phyloP scores from a whole-genome alignment of 257 asterid species.

The Solanum virginianum region DNA sequence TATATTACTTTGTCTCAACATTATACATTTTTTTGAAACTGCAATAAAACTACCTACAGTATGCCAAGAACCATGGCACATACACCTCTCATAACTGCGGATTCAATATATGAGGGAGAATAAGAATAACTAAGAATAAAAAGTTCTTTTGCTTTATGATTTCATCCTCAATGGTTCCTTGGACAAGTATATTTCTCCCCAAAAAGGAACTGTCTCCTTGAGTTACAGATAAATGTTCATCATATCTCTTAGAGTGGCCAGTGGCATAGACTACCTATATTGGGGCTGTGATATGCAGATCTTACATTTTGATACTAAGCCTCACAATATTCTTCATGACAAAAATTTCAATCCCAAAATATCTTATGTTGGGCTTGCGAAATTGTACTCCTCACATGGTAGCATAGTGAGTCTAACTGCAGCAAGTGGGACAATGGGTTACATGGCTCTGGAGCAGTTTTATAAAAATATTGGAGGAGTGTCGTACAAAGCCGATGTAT shows the following conservation, averaged over 20 bases:
- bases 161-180: constrained; percentile 34
- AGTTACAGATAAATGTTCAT: constrained; percentile 20
- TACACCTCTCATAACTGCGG: no score
- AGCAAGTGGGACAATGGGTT: constrained; percentile 27
- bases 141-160: constrained; percentile 27
- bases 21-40: no score
- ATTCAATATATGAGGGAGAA: no score
- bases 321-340: constrained; percentile 22
- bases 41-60: no score
- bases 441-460: constrained; percentile 29
- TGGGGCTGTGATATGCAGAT: constrained; percentile 20
- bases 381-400: constrained; percentile 15
- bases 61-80: no score
- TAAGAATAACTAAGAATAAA: neutral
- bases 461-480: constrained; percentile 28
- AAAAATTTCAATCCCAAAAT: constrained; percentile 30
- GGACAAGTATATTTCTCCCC: constrained; percentile 13
- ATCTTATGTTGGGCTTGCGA: constrained; percentile 27
- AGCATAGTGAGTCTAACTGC: constrained; percentile 11
- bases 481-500: constrained; percentile 37
- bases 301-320: constrained; percentile 13
- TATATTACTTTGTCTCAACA: no score
- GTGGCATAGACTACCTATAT: constrained; percentile 34
- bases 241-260: constrained; percentile 31
- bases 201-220: constrained; percentile 1